phyloP scores from a whole-genome alignment of 2,329 filamentous ascomycete genomes.

The Ophiocordyceps sinensis region DNA sequence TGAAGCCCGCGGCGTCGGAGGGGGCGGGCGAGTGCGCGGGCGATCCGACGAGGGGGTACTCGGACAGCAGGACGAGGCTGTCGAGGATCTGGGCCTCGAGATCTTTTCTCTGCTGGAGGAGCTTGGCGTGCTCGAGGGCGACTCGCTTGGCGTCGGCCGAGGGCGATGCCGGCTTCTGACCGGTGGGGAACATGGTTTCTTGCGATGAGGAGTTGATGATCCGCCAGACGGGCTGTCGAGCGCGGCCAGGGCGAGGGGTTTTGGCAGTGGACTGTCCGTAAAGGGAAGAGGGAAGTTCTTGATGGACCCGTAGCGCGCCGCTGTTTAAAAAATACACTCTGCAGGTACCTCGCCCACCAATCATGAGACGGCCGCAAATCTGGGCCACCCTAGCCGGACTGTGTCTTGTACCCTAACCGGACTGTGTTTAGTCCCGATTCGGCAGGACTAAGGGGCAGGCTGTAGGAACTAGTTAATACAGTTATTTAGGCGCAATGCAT shows the following conservation, averaged over 20 bases:
- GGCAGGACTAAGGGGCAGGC: too few relatives aligned
- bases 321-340: too few relatives aligned
- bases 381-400: too few relatives aligned
- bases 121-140: conserved; percentile 67
- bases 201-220: background rate
- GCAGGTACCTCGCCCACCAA: too few relatives aligned
- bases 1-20: conserved; percentile 51
- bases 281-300: too few relatives aligned
- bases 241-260: background rate
- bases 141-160: conserved; percentile 36
- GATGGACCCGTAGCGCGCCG: too few relatives aligned
- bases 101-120: conserved; percentile 71
- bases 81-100: conserved; percentile 61
- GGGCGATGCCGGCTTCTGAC: conserved; percentile 13
- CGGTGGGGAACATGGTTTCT: conserved; percentile 21
- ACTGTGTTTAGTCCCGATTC: too few relatives aligned
- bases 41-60: conserved; percentile 28
- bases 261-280: background rate
- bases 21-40: conserved; percentile 27
- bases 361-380: too few relatives aligned
- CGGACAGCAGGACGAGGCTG: conserved; percentile 56
- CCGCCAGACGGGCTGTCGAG: background rate
- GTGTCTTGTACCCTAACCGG: too few relatives aligned
- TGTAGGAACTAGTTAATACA: too few relatives aligned
- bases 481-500: too few relatives aligned